These are phyloP conservation scores for Micromonas pusilla DNA, from an alignment of 139 green algal genomes.

Conservation along the genomic window DNA sequence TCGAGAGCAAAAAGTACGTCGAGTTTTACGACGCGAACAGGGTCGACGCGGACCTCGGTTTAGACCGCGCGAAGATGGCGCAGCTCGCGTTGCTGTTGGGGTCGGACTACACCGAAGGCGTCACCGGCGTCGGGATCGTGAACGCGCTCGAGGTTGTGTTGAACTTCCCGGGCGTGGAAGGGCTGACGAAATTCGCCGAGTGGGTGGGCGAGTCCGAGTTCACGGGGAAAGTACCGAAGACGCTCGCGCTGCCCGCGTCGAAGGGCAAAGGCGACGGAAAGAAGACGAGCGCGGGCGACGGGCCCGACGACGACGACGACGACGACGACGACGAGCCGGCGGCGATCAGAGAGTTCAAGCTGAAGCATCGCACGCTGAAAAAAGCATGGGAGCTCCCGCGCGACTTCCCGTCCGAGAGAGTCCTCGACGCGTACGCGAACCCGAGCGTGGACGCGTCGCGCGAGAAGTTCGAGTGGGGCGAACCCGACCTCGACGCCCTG, in stretches of 20 bases:
- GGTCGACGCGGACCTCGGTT: constrained; percentile 74
- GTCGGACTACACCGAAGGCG: constrained; percentile 85
- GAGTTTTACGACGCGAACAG: constrained; percentile 82
- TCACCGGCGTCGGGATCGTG: constrained; percentile 78
- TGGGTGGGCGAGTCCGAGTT: constrained; percentile 23
- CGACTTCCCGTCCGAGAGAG: constrained; percentile 31
- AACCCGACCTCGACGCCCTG: constrained; percentile 6
- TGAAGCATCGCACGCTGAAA: constrained; percentile 23
- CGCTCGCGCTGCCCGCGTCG: not conserved
- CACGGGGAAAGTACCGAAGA: not conserved
- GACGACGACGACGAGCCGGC: not conserved
- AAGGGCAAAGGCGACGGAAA: not conserved
- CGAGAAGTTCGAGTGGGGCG: constrained; percentile 20
- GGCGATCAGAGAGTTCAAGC: not conserved
- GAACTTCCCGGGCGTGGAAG: constrained; percentile 54
- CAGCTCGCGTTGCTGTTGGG: constrained; percentile 86
- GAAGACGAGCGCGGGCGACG: not conserved
- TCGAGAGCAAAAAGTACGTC: constrained; percentile 69
- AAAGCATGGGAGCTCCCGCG: constrained; percentile 35
- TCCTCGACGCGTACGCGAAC: constrained; percentile 30
- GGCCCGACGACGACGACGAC: not conserved
- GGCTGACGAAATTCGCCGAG: constrained; percentile 30
- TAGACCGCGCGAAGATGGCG: constrained; percentile 44
- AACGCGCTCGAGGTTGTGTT: constrained; percentile 89
- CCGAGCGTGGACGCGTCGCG: constrained; percentile 33